These are phyloP conservation scores for Endothia cerciana DNA, from an alignment of 2,329 filamentous ascomycete species.

Conservation along the genomic window DNA sequence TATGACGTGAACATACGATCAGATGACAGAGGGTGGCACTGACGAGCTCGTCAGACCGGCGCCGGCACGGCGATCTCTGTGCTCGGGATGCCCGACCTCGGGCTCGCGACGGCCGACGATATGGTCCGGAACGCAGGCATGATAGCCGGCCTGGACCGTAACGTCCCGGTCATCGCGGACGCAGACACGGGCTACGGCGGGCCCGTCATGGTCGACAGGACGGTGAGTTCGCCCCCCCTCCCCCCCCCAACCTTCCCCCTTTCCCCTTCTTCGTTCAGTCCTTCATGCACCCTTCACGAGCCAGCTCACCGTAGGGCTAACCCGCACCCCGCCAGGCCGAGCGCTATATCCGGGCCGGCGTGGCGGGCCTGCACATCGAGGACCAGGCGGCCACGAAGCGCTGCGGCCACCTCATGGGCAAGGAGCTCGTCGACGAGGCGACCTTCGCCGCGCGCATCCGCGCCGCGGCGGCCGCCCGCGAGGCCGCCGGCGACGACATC, in stretches of 20 bases:
- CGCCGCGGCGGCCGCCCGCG: slow-evolving; percentile 56
- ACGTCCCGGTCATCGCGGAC: slow-evolving; percentile 61
- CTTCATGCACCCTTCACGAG: no score
- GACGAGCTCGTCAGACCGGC: slow-evolving; percentile 52
- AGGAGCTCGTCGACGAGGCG: slow-evolving; percentile 58
- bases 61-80: slow-evolving; percentile 63
- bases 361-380: slow-evolving; percentile 65
- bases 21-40: background rate
- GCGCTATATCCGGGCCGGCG: slow-evolving; percentile 57
- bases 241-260: background rate
- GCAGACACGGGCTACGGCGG: slow-evolving; percentile 60
- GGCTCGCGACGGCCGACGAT: slow-evolving; percentile 63
- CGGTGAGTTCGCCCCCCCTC: slow-evolving; percentile 33
- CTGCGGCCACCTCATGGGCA: slow-evolving; percentile 66
- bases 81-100: slow-evolving; percentile 65
- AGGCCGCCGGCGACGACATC: slow-evolving; percentile 56
- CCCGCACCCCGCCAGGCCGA: slow-evolving; percentile 28
- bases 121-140: slow-evolving; percentile 67
- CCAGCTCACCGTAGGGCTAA: no score
- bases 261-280: background rate
- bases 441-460: slow-evolving; percentile 60
- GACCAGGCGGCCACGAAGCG: slow-evolving; percentile 68
- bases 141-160: slow-evolving; percentile 62
- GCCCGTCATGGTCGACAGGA: slow-evolving; percentile 56
- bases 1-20: background rate